Conservation (phyloP, 2,329 filamentous ascomycete genomes). For the Penicillium sp. region DNA sequence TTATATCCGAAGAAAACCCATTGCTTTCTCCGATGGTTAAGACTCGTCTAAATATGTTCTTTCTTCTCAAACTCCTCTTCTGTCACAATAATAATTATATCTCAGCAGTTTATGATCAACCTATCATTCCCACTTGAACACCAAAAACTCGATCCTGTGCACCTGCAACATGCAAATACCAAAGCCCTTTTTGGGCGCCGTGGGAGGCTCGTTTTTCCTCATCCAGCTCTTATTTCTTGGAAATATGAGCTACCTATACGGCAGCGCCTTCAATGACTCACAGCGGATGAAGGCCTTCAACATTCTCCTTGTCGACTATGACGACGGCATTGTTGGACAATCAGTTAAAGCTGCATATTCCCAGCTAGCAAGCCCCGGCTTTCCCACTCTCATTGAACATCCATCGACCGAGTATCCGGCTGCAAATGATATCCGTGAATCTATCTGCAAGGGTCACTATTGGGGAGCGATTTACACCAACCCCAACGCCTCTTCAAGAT, state of each 20-base stretch:
- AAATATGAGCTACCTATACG: not conserved
- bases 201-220: not conserved
- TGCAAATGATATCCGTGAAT: constrained; percentile 1
- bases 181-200: not conserved
- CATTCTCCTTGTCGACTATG: constrained; percentile 15
- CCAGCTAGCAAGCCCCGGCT: constrained; percentile 2
- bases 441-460: constrained; percentile 22
- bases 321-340: not conserved
- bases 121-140: not conserved
- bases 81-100: not conserved
- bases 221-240: not conserved
- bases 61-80: not conserved
- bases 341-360: not conserved
- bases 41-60: not conserved
- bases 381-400: constrained; percentile 11
- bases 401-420: not conserved
- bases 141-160: not conserved
- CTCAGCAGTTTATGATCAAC: not conserved
- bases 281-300: not conserved
- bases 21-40: not conserved
- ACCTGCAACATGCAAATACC: not conserved
- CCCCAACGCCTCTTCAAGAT: constrained; percentile 33
- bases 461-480: constrained; percentile 30
- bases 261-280: not conserved
- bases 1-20: not conserved